Conservation (phyloP, 2,329 filamentous ascomycete species). For the Colletotrichum liaoningense region DNA sequence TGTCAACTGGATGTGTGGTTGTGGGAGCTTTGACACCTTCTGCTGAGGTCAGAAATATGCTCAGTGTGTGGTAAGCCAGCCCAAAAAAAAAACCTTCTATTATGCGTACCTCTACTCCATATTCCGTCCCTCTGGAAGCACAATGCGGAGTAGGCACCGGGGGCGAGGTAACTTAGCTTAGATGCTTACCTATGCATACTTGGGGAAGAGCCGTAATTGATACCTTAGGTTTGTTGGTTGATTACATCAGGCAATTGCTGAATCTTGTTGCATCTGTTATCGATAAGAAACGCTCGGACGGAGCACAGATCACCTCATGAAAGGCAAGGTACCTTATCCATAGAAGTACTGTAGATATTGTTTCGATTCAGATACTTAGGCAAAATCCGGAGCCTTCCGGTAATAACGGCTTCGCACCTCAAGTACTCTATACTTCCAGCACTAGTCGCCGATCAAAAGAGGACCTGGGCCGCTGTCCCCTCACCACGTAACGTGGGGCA, state of each 20-base stretch:
- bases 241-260: no score
- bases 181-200: no score
- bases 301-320: no score
- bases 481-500: not conserved
- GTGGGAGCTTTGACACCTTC: not conserved
- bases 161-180: no score
- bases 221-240: no score
- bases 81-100: not conserved
- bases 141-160: not conserved
- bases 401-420: not conserved
- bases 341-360: no score
- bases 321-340: no score
- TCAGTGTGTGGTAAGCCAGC: not conserved
- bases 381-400: not conserved
- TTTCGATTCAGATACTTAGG: no score
- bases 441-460: constrained; percentile 11
- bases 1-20: not conserved
- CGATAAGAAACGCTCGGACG: no score
- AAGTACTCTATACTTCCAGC: not conserved
- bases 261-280: no score
- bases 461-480: not conserved
- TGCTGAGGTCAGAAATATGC: not conserved
- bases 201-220: no score
- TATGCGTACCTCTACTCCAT: not conserved
- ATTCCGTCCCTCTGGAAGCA: not conserved